Conservation (phyloP, 2,329 filamentous ascomycete species). For the Colletotrichum sansevieriae region DNA sequence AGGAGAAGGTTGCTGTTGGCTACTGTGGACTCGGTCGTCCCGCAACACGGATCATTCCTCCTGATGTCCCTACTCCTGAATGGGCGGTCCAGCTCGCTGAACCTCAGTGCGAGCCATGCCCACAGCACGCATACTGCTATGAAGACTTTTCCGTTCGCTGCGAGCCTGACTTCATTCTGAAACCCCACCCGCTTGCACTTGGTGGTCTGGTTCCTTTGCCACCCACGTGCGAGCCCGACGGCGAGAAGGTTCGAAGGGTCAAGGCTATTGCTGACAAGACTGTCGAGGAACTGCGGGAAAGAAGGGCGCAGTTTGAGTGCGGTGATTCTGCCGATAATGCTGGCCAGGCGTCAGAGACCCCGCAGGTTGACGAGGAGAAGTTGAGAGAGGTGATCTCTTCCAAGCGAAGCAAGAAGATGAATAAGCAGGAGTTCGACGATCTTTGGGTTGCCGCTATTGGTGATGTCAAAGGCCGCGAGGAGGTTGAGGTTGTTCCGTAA, state of each 20-base stretch:
- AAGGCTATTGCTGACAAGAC: slow-evolving; percentile 90
- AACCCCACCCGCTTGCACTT: slow-evolving; percentile 85
- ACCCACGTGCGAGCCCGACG: slow-evolving; percentile 94
- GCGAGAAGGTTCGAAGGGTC: slow-evolving; percentile 88
- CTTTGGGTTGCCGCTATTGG: slow-evolving; percentile 82
- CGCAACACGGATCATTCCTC: slow-evolving; percentile 63
- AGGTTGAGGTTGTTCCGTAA: slow-evolving; percentile 71
- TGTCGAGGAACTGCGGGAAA: slow-evolving; percentile 86
- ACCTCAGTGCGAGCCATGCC: slow-evolving; percentile 91
- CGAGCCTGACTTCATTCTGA: slow-evolving; percentile 88
- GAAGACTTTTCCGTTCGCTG: slow-evolving; percentile 82
- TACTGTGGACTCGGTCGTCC: slow-evolving; percentile 89
- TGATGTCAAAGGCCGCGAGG: slow-evolving; percentile 75
- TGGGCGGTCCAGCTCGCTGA: slow-evolving; percentile 77
- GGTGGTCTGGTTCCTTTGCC: slow-evolving; percentile 86
- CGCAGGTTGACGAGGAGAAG: slow-evolving; percentile 75
- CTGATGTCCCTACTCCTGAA: slow-evolving; percentile 72
- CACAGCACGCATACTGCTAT: slow-evolving; percentile 90
- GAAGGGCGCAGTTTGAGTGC: slow-evolving; percentile 91
- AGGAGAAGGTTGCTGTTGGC: slow-evolving; percentile 96
- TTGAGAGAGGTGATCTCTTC: slow-evolving; percentile 82
- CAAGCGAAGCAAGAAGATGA: slow-evolving; percentile 86
- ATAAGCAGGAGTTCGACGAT: slow-evolving; percentile 90
- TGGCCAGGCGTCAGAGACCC: slow-evolving; percentile 69
- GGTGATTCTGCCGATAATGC: slow-evolving; percentile 76